Evolutionary conservation across 441 rosid species (phyloP).

Genomic region (Adansonia grandidieri): DNA sequence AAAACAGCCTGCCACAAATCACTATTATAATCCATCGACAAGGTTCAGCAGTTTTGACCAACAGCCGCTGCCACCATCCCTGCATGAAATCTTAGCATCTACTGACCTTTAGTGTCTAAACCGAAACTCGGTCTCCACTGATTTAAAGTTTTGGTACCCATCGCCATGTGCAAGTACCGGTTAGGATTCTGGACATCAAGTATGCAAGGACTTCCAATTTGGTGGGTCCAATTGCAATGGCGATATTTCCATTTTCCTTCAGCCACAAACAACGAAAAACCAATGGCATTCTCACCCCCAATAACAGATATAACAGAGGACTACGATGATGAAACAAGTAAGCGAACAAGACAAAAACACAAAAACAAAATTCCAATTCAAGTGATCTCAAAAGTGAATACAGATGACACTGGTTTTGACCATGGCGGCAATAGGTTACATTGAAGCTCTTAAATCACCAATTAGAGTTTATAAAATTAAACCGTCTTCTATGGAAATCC

Average conservation of each 20-base stretch:
- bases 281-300: constrained; percentile 29
- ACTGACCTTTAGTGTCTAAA: constrained; percentile 61
- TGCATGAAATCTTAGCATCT: constrained; percentile 29
- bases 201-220: constrained; percentile 32
- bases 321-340: background rate
- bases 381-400: background rate
- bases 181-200: constrained; percentile 31
- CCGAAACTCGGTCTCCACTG: constrained; percentile 37
- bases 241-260: constrained; percentile 78
- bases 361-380: background rate
- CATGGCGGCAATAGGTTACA: background rate
- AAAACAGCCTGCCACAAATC: background rate
- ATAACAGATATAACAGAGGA: constrained; percentile 1
- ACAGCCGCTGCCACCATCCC: constrained; percentile 13
- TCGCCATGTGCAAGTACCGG: constrained; percentile 34
- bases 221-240: constrained; percentile 68
- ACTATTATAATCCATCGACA: background rate
- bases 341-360: background rate
- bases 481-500: background rate
- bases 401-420: background rate
- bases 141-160: constrained; percentile 30
- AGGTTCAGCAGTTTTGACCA: background rate
- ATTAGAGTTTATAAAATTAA: background rate
- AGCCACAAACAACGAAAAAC: constrained; percentile 41
- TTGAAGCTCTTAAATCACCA: background rate